A percentile compares a stretch with the other conserved stretches of the same genome.
Evolutionary conservation across 2,329 filamentous ascomycete genomes (phyloP).

Genomic region (Claviceps pazoutovae): DNA sequence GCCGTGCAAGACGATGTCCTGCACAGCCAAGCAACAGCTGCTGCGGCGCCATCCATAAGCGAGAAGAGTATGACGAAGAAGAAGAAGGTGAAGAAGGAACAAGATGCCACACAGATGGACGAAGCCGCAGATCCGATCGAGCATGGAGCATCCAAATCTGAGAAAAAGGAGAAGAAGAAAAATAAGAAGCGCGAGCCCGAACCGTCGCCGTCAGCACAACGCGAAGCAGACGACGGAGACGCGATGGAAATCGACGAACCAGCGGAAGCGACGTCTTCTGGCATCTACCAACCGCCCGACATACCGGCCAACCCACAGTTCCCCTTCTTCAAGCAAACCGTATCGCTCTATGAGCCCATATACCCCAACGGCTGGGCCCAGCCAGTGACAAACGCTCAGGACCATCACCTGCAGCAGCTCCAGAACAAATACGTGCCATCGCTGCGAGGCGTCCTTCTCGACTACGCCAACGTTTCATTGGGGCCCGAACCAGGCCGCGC

Average conservation of each 20-base stretch:
- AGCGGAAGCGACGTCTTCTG: conserved; percentile 15
- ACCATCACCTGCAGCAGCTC: conserved; percentile 61
- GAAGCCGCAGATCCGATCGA: conserved; percentile 1
- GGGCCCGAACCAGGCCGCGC: conserved; percentile 42
- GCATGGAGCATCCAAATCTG: conserved; percentile 13
- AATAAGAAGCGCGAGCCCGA: conserved; percentile 7
- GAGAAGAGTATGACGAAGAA: conserved; percentile 10
- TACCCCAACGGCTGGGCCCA: conserved; percentile 56
- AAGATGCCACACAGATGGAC: conserved; percentile 7
- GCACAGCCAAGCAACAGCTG: neutral
- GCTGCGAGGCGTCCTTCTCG: conserved; percentile 60
- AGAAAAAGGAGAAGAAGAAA: conserved; percentile 19
- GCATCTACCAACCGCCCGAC: conserved; percentile 24
- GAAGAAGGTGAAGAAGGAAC: conserved; percentile 17
- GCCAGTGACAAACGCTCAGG: conserved; percentile 55
- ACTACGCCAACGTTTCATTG: conserved; percentile 55
- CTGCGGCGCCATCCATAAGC: conserved; percentile 1
- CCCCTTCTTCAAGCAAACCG: conserved; percentile 65
- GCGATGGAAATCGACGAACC: conserved; percentile 27
- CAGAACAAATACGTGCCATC: conserved; percentile 64
- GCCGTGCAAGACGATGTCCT: neutral
- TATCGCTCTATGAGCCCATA: conserved; percentile 67
- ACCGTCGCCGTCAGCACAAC: neutral
- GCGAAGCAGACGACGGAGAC: conserved; percentile 9
- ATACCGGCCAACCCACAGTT: conserved; percentile 34